phyloP scores from a whole-genome alignment of 345 rosid species.

The Aurinia saxatilis region DNA sequence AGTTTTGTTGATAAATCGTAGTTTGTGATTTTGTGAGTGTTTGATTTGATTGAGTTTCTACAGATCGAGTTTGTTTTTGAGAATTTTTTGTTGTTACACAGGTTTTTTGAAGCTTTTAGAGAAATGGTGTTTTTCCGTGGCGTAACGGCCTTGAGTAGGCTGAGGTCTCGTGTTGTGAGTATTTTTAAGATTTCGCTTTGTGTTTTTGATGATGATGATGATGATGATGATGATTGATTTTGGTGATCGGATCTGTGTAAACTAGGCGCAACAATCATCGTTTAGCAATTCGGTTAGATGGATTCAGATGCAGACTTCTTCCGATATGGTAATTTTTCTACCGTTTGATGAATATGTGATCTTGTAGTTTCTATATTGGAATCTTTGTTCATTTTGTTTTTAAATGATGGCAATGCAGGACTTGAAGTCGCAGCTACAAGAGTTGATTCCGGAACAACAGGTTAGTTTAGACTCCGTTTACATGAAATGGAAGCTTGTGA shows the following conservation, averaged over 20 bases:
- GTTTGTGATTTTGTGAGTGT: not conserved
- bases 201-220: not conserved
- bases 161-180: constrained; percentile 65
- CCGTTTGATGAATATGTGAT: not conserved
- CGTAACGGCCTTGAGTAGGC: constrained; percentile 53
- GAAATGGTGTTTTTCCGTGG: constrained; percentile 70
- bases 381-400: not conserved
- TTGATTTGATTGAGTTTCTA: constrained; percentile 7
- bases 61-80: not conserved
- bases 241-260: constrained; percentile 15
- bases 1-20: not conserved
- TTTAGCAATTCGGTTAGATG: constrained; percentile 68
- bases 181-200: not conserved
- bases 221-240: not conserved
- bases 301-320: constrained; percentile 76
- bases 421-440: constrained; percentile 83
- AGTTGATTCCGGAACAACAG: constrained; percentile 95
- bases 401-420: constrained; percentile 45
- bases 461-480: constrained; percentile 25
- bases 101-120: constrained; percentile 20
- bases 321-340: constrained; percentile 46
- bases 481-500: not conserved
- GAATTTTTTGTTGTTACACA: constrained; percentile 14
- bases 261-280: constrained; percentile 54
- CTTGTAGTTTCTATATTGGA: not conserved